Percentiles rank a stretch among this genome's conserved stretches.
Evolutionary conservation across 306 rosid genomes (phyloP).

Genomic region (Myrica gale): DNA sequence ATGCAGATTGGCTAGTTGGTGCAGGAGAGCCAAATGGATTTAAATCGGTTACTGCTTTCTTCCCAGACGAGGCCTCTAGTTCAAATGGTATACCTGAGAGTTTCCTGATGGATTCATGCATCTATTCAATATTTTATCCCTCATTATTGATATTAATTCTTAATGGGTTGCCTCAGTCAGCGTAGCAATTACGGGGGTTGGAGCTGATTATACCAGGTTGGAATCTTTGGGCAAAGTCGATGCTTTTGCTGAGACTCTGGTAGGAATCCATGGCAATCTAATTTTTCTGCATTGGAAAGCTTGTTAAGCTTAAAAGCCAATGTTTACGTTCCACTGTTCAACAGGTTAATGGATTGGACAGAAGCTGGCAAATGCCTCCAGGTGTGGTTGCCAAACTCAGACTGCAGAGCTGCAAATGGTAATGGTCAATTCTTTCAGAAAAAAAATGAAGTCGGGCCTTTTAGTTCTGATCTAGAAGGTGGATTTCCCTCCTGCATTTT

Average conservation of each 20-base stretch:
- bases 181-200: slow-evolving; percentile 77
- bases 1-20: slow-evolving; percentile 73
- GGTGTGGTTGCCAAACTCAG: slow-evolving; percentile 88
- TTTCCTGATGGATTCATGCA: slow-evolving; percentile 1
- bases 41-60: slow-evolving; percentile 85
- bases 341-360: slow-evolving; percentile 87
- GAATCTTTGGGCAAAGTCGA: slow-evolving; percentile 97
- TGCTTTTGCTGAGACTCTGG: slow-evolving; percentile 92
- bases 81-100: slow-evolving; percentile 53
- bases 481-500: slow-evolving; percentile 1
- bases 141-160: not conserved
- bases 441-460: too few relatives aligned
- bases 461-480: not conserved
- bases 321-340: slow-evolving; percentile 1
- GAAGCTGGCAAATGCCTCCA: slow-evolving; percentile 91
- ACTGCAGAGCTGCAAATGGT: slow-evolving; percentile 67
- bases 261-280: slow-evolving; percentile 13
- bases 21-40: slow-evolving; percentile 75
- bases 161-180: slow-evolving; percentile 51
- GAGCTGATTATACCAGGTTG: slow-evolving; percentile 88
- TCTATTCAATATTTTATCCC: not conserved
- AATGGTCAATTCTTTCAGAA: not conserved
- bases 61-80: slow-evolving; percentile 51
- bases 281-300: not conserved
- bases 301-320: slow-evolving; percentile 4